A percentile compares a stretch with the other conserved stretches of the same genome.
Evolutionary conservation across 768 basidiomycete species (phyloP).

Genomic region (Rhizopogon rudus): DNA sequence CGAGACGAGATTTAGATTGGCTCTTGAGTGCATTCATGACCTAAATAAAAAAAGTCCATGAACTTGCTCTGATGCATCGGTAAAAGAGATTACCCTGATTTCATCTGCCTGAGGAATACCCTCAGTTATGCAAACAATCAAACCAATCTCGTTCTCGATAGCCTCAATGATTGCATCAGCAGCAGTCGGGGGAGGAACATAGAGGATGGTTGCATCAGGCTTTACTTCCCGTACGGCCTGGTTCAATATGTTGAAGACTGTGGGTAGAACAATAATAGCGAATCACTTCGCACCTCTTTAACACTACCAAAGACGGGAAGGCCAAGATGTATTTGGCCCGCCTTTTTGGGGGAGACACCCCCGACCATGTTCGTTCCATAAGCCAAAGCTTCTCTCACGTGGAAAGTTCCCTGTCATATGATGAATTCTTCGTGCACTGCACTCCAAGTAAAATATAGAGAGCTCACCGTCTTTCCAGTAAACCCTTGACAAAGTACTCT

Average conservation of each 20-base stretch:
- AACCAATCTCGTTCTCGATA: conserved; percentile 94
- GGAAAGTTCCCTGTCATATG: conserved; percentile 82
- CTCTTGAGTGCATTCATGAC: conserved; percentile 91
- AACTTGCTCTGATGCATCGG: background rate
- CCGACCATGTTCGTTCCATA: conserved; percentile 98
- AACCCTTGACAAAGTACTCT: conserved; percentile 91
- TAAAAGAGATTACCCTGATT: conserved; percentile 57
- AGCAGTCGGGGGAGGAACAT: conserved; percentile 94
- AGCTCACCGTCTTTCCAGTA: conserved; percentile 89
- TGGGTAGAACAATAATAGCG: background rate
- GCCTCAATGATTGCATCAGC: conserved; percentile 98
- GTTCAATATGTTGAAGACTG: conserved; percentile 3
- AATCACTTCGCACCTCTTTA: conserved; percentile 56
- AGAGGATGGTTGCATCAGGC: conserved; percentile 94
- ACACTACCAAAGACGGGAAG: conserved; percentile 93
- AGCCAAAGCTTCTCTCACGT: conserved; percentile 86
- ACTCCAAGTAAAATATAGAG: background rate
- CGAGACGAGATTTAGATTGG: conserved; percentile 92
- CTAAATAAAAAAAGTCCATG: conserved; percentile 30
- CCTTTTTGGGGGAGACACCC: conserved; percentile 95
- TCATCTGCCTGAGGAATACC: conserved; percentile 98
- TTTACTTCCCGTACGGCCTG: conserved; percentile 83
- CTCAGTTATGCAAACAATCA: conserved; percentile 98
- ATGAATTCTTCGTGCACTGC: conserved; percentile 2
- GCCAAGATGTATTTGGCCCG: conserved; percentile 91